phyloP scores from a whole-genome alignment of 371 early-diverging fungal species.

The Rhizopus stolonifer region DNA sequence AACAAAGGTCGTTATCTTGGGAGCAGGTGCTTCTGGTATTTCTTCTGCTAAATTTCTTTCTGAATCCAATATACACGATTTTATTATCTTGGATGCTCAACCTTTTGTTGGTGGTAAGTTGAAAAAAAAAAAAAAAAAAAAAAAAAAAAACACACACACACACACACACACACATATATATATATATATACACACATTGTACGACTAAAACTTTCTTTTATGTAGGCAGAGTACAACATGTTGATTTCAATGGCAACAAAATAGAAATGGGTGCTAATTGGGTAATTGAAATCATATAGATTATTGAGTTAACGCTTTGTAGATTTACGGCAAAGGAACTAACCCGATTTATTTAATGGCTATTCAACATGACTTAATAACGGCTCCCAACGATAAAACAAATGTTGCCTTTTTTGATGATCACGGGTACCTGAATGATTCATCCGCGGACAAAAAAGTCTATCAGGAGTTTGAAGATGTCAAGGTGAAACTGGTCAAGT shows the following conservation, averaged over 20 bases:
- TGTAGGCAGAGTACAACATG: slow-evolving; percentile 44
- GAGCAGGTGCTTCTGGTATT: slow-evolving; percentile 49
- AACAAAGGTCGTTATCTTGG: slow-evolving; percentile 42
- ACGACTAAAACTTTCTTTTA: background rate
- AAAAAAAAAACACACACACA: no score
- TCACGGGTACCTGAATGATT: slow-evolving; percentile 20
- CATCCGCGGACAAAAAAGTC: slow-evolving; percentile 8
- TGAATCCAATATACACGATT: slow-evolving; percentile 27
- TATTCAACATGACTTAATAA: slow-evolving; percentile 29
- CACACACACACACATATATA: no score
- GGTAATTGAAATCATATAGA: slow-evolving; percentile 23
- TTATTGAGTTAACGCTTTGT: background rate
- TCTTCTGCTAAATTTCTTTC: slow-evolving; percentile 32
- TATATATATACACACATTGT: background rate
- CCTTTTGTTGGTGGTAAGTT: slow-evolving; percentile 39
- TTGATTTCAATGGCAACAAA: slow-evolving; percentile 23
- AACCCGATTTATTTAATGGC: slow-evolving; percentile 46
- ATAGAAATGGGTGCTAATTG: slow-evolving; percentile 53
- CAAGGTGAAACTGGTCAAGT: slow-evolving; percentile 30
- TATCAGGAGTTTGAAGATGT: slow-evolving; percentile 21
- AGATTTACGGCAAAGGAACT: slow-evolving; percentile 49
- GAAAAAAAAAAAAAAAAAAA: no score
- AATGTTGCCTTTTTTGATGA: slow-evolving; percentile 38
- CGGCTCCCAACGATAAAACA: slow-evolving; percentile 39
- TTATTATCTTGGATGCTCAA: slow-evolving; percentile 41